These are phyloP conservation scores for Endothia cerciana DNA, from an alignment of 2,329 filamentous ascomycete genomes.

Conservation along the genomic window DNA sequence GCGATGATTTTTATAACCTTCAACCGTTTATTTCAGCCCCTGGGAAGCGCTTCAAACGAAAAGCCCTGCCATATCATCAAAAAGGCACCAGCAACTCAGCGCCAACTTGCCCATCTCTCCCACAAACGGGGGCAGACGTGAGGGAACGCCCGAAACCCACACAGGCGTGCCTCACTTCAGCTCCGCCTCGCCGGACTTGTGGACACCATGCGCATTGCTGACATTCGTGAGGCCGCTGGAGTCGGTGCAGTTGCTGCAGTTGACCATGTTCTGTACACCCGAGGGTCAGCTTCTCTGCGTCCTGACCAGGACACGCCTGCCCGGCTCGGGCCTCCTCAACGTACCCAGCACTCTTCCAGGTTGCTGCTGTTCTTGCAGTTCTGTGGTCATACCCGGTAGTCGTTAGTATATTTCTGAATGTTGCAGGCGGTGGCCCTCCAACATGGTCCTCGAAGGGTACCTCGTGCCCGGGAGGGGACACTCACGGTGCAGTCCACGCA, in stretches of 20 bases:
- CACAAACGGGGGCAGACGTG: not conserved
- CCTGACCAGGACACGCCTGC: not conserved
- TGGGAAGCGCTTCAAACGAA: not conserved
- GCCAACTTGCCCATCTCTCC: not conserved
- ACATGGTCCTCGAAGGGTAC: not conserved
- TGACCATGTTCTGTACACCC: conserved; percentile 15
- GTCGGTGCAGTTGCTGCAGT: conserved; percentile 26
- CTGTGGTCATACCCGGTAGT: not conserved
- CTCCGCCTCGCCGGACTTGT: conserved; percentile 13
- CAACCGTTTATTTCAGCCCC: not conserved
- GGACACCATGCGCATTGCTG: conserved; percentile 22
- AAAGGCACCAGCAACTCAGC: not conserved
- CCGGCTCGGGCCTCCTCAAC: not conserved
- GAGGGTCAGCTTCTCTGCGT: not conserved
- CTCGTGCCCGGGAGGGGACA: not conserved
- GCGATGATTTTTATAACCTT: not conserved
- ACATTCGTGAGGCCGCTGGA: conserved; percentile 19
- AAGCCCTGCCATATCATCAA: not conserved
- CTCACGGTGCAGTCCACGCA: conserved; percentile 2
- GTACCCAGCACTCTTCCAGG: conserved; percentile 16
- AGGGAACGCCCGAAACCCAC: not conserved
- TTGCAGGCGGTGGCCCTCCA: not conserved
- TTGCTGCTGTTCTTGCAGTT: conserved; percentile 21
- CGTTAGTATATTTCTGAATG: not conserved
- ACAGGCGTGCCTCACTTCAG: conserved; percentile 9